A percentile compares a stretch with the other conserved stretches of the same genome.
These are phyloP conservation scores for Fusarium tuaranense DNA, from an alignment of 2,329 filamentous ascomycete species.

Conservation along the genomic window DNA sequence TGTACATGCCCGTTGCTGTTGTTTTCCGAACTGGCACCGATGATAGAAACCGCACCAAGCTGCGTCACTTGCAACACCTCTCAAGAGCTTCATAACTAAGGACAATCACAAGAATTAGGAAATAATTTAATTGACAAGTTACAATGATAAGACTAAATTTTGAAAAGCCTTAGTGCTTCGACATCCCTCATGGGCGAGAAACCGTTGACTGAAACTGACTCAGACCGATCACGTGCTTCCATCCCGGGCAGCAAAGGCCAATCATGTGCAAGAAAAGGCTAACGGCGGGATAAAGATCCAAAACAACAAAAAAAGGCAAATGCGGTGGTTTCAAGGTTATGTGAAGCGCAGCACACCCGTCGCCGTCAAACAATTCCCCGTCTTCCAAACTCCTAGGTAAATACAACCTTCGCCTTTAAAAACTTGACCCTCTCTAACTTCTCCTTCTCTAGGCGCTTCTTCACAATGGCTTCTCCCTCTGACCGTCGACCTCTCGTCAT, in stretches of 20 bases:
- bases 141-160: no score
- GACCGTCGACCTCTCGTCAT: slow-evolving; percentile 78
- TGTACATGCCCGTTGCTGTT: no score
- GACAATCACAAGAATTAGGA: no score
- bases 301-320: slow-evolving; percentile 3
- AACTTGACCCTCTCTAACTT: not conserved
- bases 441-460: slow-evolving; percentile 14
- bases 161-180: no score
- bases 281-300: not conserved
- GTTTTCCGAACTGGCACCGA: no score
- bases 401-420: not conserved
- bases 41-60: no score
- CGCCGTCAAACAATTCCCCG: slow-evolving; percentile 5
- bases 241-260: not conserved
- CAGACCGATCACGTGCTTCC: not conserved
- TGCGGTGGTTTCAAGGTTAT: slow-evolving; percentile 31
- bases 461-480: slow-evolving; percentile 49
- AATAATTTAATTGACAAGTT: no score
- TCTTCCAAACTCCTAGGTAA: slow-evolving; percentile 22
- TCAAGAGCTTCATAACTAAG: no score
- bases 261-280: not conserved
- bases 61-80: no score
- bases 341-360: slow-evolving; percentile 31
- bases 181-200: not conserved
- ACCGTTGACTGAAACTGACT: not conserved